phyloP scores from a whole-genome alignment of 345 rosid species.

The Tarenaya hassleriana region DNA sequence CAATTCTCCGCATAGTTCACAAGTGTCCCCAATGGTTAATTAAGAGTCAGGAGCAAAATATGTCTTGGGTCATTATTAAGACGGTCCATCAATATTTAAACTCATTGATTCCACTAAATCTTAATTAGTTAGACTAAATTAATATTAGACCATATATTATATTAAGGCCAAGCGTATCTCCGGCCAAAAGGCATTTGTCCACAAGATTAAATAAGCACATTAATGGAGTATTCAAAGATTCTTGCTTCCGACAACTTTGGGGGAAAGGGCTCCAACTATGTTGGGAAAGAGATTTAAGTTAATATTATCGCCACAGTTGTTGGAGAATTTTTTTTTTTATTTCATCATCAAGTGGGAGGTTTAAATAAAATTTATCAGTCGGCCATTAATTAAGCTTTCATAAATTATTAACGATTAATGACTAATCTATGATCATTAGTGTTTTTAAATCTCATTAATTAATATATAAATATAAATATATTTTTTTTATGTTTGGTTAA shows the following conservation, averaged over 20 bases:
- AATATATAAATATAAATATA: too few relatives aligned
- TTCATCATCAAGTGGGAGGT: conserved; percentile 17
- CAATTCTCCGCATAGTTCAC: too few relatives aligned
- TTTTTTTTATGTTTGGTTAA: too few relatives aligned
- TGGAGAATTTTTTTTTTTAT: conserved; percentile 14
- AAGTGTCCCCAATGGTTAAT: conserved; percentile 26
- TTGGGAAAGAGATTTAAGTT: conserved; percentile 19
- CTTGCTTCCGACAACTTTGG: conserved; percentile 31
- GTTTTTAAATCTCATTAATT: too few relatives aligned
- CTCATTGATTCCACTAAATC: conserved; percentile 26
- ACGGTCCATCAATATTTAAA: conserved; percentile 13
- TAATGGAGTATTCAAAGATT: conserved; percentile 22
- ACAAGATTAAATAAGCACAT: neutral
- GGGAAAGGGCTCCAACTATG: conserved; percentile 27
- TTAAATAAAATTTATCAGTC: conserved; percentile 6
- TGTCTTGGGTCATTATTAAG: conserved; percentile 20
- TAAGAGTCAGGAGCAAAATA: conserved; percentile 22
- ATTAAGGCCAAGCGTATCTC: conserved; percentile 22
- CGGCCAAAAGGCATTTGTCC: conserved; percentile 26
- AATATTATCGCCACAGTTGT: conserved; percentile 12
- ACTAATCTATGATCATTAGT: too few relatives aligned
- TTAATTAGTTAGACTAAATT: conserved; percentile 12
- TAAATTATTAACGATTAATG: too few relatives aligned
- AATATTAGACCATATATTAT: conserved; percentile 5
- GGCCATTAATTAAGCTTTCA: too few relatives aligned